Percentiles rank a stretch among this genome's conserved stretches.
Conservation (phyloP, 768 basidiomycete genomes). For the Amanita inopinata region DNA sequence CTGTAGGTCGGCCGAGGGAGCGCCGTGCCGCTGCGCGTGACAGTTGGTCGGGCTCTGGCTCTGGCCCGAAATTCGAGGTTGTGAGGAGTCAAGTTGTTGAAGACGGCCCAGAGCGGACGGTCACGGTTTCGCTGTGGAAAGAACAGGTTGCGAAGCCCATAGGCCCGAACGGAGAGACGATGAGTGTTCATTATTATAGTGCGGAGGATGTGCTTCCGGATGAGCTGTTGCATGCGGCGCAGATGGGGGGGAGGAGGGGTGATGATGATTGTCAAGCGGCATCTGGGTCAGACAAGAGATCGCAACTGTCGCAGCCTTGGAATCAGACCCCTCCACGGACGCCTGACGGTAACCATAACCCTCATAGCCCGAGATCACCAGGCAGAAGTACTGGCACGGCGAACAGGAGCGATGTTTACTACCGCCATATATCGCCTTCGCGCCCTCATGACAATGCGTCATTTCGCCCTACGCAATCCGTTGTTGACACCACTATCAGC, state of each 20-base stretch:
- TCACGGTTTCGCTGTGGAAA: constrained; percentile 48
- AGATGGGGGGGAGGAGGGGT: not conserved
- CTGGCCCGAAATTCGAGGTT: constrained; percentile 34
- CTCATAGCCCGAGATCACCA: not conserved
- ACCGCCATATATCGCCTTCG: constrained; percentile 16
- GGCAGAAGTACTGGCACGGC: not conserved
- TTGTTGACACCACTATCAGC: constrained; percentile 26
- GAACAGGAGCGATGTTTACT: constrained; percentile 1
- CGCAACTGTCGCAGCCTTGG: no score
- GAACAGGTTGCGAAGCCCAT: constrained; percentile 38
- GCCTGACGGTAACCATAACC: not conserved
- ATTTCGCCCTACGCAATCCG: not conserved
- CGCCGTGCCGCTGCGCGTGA: constrained; percentile 12
- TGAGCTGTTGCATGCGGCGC: constrained; percentile 11
- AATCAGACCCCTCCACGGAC: no score
- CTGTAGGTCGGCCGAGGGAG: no score
- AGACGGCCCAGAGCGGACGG: constrained; percentile 40
- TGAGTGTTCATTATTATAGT: constrained; percentile 38
- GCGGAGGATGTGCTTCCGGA: constrained; percentile 16
- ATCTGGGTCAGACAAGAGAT: no score
- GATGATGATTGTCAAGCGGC: no score
- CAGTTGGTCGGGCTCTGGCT: constrained; percentile 16
- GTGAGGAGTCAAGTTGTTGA: constrained; percentile 32
- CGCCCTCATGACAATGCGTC: constrained; percentile 26
- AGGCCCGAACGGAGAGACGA: constrained; percentile 24